These are phyloP conservation scores for Suhomyces sp. DNA, from an alignment of 805 yeast genomes.

Conservation along the genomic window DNA sequence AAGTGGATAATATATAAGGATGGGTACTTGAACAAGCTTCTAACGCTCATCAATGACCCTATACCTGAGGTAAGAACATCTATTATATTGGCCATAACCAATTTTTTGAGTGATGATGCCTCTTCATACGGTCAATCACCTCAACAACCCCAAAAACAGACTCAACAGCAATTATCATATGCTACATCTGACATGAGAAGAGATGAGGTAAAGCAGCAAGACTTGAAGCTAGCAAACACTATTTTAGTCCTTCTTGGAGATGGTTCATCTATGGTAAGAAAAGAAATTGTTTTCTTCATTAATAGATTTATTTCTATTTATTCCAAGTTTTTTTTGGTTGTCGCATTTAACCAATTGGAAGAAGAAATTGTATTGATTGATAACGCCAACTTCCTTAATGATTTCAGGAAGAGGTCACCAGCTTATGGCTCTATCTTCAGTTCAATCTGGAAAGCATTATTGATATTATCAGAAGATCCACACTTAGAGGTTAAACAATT, in stretches of 20 bases:
- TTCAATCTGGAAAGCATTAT: constrained; percentile 82
- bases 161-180: constrained; percentile 9
- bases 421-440: constrained; percentile 86
- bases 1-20: constrained; percentile 68
- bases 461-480: constrained; percentile 84
- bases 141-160: constrained; percentile 6
- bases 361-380: constrained; percentile 72
- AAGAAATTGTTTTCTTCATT: constrained; percentile 77
- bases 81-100: constrained; percentile 67
- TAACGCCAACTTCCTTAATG: constrained; percentile 59
- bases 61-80: constrained; percentile 95
- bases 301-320: constrained; percentile 72
- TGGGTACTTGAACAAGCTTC: constrained; percentile 56
- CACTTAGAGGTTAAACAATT: constrained; percentile 72
- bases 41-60: constrained; percentile 72
- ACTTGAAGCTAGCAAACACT: constrained; percentile 65
- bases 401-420: constrained; percentile 63
- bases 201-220: constrained; percentile 62
- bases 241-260: constrained; percentile 72
- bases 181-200: constrained; percentile 31
- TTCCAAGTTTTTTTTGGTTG: constrained; percentile 72
- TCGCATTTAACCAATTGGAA: constrained; percentile 81
- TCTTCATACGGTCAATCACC: constrained; percentile 16
- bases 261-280: constrained; percentile 85
- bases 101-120: constrained; percentile 53